A percentile compares a stretch with the other conserved stretches of the same genome.
Conservation (phyloP, 176 grass and related monocot species). For the Lolium perenne region DNA sequence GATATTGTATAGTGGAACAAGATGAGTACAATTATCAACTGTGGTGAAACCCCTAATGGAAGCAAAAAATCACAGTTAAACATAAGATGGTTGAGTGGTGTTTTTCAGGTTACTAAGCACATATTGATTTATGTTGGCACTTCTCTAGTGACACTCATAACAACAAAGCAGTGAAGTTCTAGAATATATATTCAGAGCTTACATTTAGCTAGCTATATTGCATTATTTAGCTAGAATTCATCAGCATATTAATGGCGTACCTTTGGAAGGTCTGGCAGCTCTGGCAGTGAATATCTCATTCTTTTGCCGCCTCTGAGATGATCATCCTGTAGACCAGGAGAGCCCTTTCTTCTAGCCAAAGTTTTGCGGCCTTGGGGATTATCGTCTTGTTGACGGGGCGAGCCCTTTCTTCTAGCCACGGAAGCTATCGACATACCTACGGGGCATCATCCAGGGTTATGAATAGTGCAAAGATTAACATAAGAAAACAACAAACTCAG, state of each 20-base stretch:
- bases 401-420: neutral
- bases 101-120: neutral
- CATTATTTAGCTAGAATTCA: neutral
- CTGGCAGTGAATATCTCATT: neutral
- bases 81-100: neutral
- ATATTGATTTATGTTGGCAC: neutral
- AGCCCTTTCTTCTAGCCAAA: neutral
- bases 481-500: neutral
- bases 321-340: neutral
- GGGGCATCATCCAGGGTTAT: too few species aligned
- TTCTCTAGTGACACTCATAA: neutral
- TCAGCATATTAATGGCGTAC: neutral
- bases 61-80: neutral
- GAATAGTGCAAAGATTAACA: neutral
- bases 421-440: neutral
- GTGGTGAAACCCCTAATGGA: neutral
- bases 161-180: neutral
- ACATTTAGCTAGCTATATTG: neutral
- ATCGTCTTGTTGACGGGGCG: neutral
- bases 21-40: neutral
- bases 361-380: neutral
- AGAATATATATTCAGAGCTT: neutral
- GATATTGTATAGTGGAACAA: neutral
- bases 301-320: neutral
- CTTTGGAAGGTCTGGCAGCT: conserved; percentile 1